Evolutionary conservation across 208 protist species (phyloP), one percentile per base, ranked within the genome.

Genomic region (Leishmania aethiopica): DNA sequence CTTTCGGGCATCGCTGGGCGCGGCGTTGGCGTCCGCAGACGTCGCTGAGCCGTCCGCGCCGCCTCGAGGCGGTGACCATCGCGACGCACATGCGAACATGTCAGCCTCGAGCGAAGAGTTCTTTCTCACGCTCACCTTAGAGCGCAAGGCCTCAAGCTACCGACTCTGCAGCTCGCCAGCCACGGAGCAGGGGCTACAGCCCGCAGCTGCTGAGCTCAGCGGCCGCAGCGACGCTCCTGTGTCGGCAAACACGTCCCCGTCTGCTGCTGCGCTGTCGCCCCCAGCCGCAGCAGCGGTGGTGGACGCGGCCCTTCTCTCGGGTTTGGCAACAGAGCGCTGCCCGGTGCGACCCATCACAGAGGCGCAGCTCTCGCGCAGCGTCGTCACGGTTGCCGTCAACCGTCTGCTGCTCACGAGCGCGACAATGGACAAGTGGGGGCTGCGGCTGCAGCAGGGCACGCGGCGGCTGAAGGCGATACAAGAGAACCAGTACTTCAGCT

Each of bases 361-460:
- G 0, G 77, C 22, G 17, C 86, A 94, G 83, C 81, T 80, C 13
- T 79, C 81, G 13, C 80, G 85, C 40, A 87, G 86, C 80, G 35
- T 90, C 84, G 77, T 93, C n/a, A 95, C 92, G 7, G 77, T 97
- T 82, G 91, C 92, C 42, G 83, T 97, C 42, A 95, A 95, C 76
- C 92, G 94, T 4, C 83, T 75, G 22, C 22, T 84, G 25, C 69
- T 84, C 3, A 90, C 80, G 11, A 83, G 85, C 35, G 64, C 67
- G 72, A 90, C 88, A 35, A 49, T 35, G n/a, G 83, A 85, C 32
- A 83, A 84, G 75, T 97, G 94, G 94, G 94, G 94, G n/a, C 71
- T 97, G 62, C 87, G 89, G 28, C 84, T 97, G 74, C 89, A 93
- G 84, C 83, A 76, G 40, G 88, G 88, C 32, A 94, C 89, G 42